Evolutionary conservation across 75 land plant genomes (phyloP).

Genomic region (Gnetum montanum): DNA sequence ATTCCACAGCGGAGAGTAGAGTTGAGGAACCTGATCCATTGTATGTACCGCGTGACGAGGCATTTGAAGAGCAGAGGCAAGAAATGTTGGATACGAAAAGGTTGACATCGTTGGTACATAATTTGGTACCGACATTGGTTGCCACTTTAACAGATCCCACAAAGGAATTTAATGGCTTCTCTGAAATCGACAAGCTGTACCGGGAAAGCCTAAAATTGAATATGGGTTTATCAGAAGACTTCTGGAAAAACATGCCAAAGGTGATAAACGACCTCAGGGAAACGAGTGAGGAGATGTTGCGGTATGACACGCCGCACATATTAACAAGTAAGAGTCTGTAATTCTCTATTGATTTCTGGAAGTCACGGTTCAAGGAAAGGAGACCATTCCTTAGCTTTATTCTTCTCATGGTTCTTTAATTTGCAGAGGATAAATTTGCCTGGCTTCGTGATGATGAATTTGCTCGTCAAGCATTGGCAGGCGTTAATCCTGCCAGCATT

Average conservation of each 20-base stretch:
- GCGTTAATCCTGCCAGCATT: constrained; percentile 67
- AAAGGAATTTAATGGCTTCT: constrained; percentile 53
- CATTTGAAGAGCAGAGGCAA: constrained; percentile 55
- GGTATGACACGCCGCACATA: constrained; percentile 49
- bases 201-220: constrained; percentile 42
- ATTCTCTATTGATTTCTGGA: not conserved
- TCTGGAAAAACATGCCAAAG: constrained; percentile 36
- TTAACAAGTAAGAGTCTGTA: constrained; percentile 43
- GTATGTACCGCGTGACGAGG: constrained; percentile 83
- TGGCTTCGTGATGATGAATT: constrained; percentile 88
- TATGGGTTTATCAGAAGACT: constrained; percentile 29
- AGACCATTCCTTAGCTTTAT: too few species aligned
- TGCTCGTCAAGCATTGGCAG: constrained; percentile 72
- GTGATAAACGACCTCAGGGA: constrained; percentile 26
- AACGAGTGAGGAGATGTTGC: constrained; percentile 34
- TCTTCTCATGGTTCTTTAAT: not conserved
- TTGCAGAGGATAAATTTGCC: constrained; percentile 69
- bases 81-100: constrained; percentile 30
- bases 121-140: constrained; percentile 44
- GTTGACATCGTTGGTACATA: constrained; percentile 49
- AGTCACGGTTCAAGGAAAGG: not conserved
- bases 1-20: constrained; percentile 39
- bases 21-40: constrained; percentile 42
- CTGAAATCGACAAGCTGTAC: constrained; percentile 66
- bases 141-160: constrained; percentile 35